Evolutionary conservation across 1,284 basidiomycete genomes (phyloP).

Genomic region (Puccinia triticina): DNA sequence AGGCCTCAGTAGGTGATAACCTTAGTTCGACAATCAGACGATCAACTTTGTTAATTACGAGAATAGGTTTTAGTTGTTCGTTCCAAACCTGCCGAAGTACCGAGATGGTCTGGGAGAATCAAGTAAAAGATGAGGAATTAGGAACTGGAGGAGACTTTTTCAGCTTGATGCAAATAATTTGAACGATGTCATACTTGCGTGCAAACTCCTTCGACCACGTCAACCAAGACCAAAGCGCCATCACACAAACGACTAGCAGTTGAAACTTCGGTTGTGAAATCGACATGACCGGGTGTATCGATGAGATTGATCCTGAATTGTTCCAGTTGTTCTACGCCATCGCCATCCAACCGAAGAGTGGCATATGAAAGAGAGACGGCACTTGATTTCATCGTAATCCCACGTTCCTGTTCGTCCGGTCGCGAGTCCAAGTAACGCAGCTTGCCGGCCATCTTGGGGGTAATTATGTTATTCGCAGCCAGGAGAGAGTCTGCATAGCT

Average conservation of each 20-base stretch:
- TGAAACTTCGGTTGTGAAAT: conserved; percentile 96
- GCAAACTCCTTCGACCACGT: conserved; percentile 97
- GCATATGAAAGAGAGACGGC: conserved; percentile 65
- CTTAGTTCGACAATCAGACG: conserved; percentile 92
- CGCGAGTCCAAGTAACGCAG: conserved; percentile 92
- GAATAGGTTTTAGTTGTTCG: conserved; percentile 82
- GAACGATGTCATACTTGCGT: conserved; percentile 73
- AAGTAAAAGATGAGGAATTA: background rate
- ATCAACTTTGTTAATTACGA: conserved; percentile 98
- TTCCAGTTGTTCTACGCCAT: conserved; percentile 58
- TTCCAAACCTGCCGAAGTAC: conserved; percentile 94
- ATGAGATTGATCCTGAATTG: conserved; percentile 89
- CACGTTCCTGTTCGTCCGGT: conserved; percentile 95
- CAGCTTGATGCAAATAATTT: background rate
- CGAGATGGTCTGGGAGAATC: conserved; percentile 74
- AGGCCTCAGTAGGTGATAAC: conserved; percentile 86
- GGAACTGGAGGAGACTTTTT: conserved; percentile 64
- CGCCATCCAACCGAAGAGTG: conserved; percentile 34
- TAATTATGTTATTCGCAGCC: conserved; percentile 97
- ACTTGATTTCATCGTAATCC: conserved; percentile 98
- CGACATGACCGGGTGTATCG: conserved; percentile 98
- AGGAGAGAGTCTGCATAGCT: conserved; percentile 90
- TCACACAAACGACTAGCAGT: conserved; percentile 91
- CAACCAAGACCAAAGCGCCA: conserved; percentile 93
- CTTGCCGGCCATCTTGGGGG: conserved; percentile 89